A percentile compares a stretch with the other conserved stretches of the same genome.
Evolutionary conservation across 2,329 filamentous ascomycete genomes (phyloP).

Genomic region (Elsinoe necatrix): DNA sequence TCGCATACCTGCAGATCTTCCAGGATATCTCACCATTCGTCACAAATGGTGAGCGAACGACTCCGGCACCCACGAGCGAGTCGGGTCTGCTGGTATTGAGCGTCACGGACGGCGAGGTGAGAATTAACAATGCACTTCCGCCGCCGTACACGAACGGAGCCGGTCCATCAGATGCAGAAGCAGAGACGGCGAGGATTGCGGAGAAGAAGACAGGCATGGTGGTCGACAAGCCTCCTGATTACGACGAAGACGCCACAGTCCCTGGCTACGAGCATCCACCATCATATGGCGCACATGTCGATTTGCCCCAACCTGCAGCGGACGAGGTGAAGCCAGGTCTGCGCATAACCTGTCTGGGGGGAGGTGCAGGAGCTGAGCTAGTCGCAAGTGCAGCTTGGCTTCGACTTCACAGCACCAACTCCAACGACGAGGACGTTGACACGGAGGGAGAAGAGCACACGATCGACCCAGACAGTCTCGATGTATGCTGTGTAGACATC

Average conservation of each 20-base stretch:
- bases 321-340: conserved; percentile 2
- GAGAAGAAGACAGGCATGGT: not conserved
- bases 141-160: not conserved
- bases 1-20: conserved; percentile 67
- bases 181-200: not conserved
- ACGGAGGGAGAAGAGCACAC: conserved; percentile 11
- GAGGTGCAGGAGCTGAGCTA: conserved; percentile 59
- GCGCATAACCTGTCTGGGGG: conserved; percentile 52
- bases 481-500: conserved; percentile 66
- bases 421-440: conserved; percentile 10
- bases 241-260: conserved; percentile 4
- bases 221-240: conserved; percentile 4
- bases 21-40: conserved; percentile 27
- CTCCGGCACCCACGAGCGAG: not conserved
- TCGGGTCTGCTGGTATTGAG: not conserved
- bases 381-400: conserved; percentile 52
- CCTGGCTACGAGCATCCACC: conserved; percentile 13
- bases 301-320: not conserved
- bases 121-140: not conserved
- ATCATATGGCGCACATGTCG: conserved; percentile 3
- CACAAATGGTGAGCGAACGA: conserved; percentile 2
- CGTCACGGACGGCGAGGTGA: not conserved
- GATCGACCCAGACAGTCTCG: conserved; percentile 23
- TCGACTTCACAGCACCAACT: conserved; percentile 2
- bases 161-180: not conserved